These are phyloP conservation scores for Solanum hybrid DNA, from an alignment of 305 asterid genomes.

Conservation along the genomic window DNA sequence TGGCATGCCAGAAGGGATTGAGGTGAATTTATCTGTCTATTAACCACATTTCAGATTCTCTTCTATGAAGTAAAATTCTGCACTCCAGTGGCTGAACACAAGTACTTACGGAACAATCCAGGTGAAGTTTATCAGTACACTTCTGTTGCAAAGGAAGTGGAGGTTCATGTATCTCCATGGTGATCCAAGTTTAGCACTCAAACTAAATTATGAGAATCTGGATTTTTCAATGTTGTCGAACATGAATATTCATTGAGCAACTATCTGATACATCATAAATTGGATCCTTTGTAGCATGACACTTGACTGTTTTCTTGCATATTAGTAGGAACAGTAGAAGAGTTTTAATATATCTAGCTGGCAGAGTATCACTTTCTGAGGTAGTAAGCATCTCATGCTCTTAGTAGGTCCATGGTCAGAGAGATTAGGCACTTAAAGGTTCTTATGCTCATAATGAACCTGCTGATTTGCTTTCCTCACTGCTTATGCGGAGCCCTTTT, in stretches of 20 bases:
- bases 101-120: not conserved
- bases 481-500: not conserved
- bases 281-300: not conserved
- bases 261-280: not conserved
- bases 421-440: not conserved
- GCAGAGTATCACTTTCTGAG: not conserved
- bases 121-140: not conserved
- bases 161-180: not conserved
- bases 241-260: not conserved
- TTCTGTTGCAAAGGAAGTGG: not conserved
- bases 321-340: not conserved
- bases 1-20: constrained; percentile 95
- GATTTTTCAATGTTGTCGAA: not conserved
- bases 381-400: not conserved
- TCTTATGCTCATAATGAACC: not conserved
- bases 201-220: not conserved
- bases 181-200: not conserved
- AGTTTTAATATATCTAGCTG: not conserved
- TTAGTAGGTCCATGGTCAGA: not conserved
- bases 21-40: constrained; percentile 45
- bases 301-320: not conserved
- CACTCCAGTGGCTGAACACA: not conserved
- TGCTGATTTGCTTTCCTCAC: not conserved
- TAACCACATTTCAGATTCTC: not conserved
- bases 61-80: not conserved